phyloP scores from a whole-genome alignment of 306 rosid species.

The Quillaja saponaria region DNA sequence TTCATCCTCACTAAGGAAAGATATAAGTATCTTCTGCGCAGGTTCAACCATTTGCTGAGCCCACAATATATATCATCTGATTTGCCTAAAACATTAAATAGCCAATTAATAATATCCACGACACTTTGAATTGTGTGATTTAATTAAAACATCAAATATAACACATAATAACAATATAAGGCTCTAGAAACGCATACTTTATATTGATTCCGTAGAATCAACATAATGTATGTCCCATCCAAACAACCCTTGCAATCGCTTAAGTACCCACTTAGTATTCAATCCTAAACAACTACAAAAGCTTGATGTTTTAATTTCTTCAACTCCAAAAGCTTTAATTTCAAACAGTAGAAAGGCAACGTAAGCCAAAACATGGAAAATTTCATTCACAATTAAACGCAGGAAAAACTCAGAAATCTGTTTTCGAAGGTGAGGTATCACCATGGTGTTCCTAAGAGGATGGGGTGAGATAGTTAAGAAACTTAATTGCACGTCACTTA shows the following conservation, averaged over 20 bases:
- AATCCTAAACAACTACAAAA: too few species aligned
- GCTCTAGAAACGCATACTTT: slow-evolving; percentile 42
- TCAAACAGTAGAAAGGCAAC: too few species aligned
- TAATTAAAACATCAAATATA: background rate
- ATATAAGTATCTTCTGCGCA: slow-evolving; percentile 46
- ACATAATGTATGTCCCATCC: slow-evolving; percentile 71
- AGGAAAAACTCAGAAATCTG: too few species aligned
- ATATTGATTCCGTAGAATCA: slow-evolving; percentile 74
- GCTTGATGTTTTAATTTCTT: slow-evolving; percentile 10
- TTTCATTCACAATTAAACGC: too few species aligned
- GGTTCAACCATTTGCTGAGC: slow-evolving; percentile 61
- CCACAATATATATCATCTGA: slow-evolving; percentile 72
- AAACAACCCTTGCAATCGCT: slow-evolving; percentile 65
- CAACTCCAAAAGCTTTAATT: too few species aligned
- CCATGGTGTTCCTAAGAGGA: too few species aligned
- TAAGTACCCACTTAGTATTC: slow-evolving; percentile 72
- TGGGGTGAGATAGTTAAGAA: too few species aligned
- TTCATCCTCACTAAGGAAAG: slow-evolving; percentile 50
- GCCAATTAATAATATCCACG: slow-evolving; percentile 2
- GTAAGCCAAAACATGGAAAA: too few species aligned
- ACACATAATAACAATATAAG: background rate
- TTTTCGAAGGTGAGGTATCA: too few species aligned
- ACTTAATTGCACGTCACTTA: too few species aligned
- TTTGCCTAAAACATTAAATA: slow-evolving; percentile 48
- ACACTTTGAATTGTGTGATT: background rate